Base-by-base conservation (phyloP, 2,329 filamentous ascomycete genomes). In the Trichophaea hybrida region DNA sequence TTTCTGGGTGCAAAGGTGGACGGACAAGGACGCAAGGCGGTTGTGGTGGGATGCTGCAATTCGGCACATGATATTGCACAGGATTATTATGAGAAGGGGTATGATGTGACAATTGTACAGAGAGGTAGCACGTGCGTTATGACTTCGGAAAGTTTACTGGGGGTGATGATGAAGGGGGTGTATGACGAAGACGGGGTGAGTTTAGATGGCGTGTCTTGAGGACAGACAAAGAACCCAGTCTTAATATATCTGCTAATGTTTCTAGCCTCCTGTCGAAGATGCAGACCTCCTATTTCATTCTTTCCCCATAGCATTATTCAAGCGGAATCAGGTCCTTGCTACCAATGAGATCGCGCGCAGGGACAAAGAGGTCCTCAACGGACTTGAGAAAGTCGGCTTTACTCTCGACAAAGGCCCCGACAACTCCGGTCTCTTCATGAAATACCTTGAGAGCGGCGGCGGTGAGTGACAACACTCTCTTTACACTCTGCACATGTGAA, bases 31-130 rank as follows among this genome's bases (percentile, higher is more conserved):
- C 77, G 77, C 1, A 82, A 79, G 61, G 83, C 80, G 0, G 72
- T 86, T 1, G 78, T 88, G 0, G 75, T 87, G 0, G 84, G 84
- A 1, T 81, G 79, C 1, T 84, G 83, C 70, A 86, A 85, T 70
- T 84, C 81, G 0, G 81, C 75, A 5, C 81, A 85, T 65, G 84
- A 86, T 63, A 86, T 86, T 58, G 79, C 81, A 0, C 82, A 85
- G 59, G 81, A 86, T 63, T 85, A 77, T 66, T 75, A 78, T 38
- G 82, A 85, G 65, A 80, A 81, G 54, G 84, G 84, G 0, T 82
- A 82, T 62, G 74, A 80, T 2, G 78, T 86, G 1, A 87, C 84
- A 0, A 82, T 88, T 70, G 76, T 88, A 0, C 85, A 88, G 70
- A 77, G 84, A 2, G 81, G 78, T 0, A 79, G 77, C 6, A 86